phyloP scores from a whole-genome alignment of 75 land plant species.

The Gnetum montanum region DNA sequence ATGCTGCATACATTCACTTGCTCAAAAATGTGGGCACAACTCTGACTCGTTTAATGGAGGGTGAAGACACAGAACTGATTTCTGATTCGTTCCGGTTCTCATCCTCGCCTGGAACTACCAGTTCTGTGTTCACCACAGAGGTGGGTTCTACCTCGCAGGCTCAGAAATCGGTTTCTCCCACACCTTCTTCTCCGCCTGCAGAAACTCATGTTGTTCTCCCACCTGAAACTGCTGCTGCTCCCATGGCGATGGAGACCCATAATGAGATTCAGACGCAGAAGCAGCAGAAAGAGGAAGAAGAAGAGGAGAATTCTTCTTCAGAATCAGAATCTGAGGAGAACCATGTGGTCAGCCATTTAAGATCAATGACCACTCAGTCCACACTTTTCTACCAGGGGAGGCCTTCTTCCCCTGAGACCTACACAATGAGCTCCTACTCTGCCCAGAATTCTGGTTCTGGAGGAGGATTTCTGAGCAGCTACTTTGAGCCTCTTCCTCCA shows the following conservation, averaged over 20 bases:
- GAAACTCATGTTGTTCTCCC: too few species aligned
- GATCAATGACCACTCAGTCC: conserved; percentile 33
- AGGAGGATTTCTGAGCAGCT: conserved; percentile 25
- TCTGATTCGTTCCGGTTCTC: background rate
- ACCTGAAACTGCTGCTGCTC: too few species aligned
- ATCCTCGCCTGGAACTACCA: background rate
- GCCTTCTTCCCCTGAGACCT: conserved; percentile 42
- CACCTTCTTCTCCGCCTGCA: too few species aligned
- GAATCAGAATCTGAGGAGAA: background rate
- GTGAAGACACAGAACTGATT: conserved; percentile 11
- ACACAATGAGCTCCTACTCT: conserved; percentile 28
- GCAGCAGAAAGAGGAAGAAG: too few species aligned
- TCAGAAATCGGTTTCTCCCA: conserved; percentile 4
- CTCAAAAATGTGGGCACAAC: conserved; percentile 67
- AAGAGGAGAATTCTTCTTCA: too few species aligned
- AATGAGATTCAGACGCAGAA: too few species aligned
- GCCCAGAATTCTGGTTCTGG: conserved; percentile 23
- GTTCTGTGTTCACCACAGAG: too few species aligned
- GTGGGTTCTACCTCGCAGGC: background rate
- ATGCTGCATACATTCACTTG: conserved; percentile 62
- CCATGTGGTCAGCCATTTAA: conserved; percentile 26
- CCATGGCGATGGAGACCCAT: too few species aligned
- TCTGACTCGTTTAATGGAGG: conserved; percentile 49
- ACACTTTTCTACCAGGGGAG: conserved; percentile 41
- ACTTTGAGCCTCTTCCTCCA: conserved; percentile 15